These are phyloP conservation scores for Pogostemon cablin DNA, from an alignment of 257 asterid species.

Conservation along the genomic window DNA sequence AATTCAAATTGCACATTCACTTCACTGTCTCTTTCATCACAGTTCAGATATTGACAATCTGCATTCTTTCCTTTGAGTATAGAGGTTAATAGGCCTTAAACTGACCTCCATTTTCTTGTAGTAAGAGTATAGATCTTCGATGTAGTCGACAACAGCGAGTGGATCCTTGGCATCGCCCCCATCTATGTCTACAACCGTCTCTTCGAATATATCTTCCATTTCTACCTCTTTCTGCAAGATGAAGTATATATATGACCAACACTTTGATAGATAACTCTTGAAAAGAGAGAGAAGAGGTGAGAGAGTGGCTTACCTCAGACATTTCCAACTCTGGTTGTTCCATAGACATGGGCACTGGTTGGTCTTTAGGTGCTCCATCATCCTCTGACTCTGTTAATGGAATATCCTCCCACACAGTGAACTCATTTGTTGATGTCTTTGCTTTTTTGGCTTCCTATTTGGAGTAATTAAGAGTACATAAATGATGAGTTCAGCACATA, in stretches of 20 bases:
- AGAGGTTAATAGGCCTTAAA: not conserved
- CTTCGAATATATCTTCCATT: conserved; percentile 90
- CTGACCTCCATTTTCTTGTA: conserved; percentile 84
- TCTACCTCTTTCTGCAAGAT: conserved; percentile 66
- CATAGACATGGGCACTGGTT: conserved; percentile 78
- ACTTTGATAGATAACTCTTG: no score
- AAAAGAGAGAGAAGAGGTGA: not conserved
- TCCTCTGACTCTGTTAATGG: conserved; percentile 53
- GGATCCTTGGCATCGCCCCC: conserved; percentile 64
- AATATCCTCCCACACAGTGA: conserved; percentile 57
- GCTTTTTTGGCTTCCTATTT: conserved; percentile 52
- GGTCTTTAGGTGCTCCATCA: conserved; percentile 51
- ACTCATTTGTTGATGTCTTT: conserved; percentile 47
- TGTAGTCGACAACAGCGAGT: conserved; percentile 75
- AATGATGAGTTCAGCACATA: not conserved
- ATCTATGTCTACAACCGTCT: conserved; percentile 71
- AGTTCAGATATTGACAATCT: conserved; percentile 6
- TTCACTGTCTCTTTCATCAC: conserved; percentile 21
- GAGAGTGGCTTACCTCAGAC: conserved; percentile 47
- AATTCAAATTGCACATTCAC: conserved; percentile 27
- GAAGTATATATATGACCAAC: not conserved
- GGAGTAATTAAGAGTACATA: not conserved
- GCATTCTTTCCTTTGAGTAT: not conserved
- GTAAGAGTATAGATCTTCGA: conserved; percentile 69
- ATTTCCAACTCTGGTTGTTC: conserved; percentile 57